Evolutionary conservation across 768 basidiomycete species (phyloP), one percentile per base, ranked within the genome.

Genomic region (Mycena chlorophos): DNA sequence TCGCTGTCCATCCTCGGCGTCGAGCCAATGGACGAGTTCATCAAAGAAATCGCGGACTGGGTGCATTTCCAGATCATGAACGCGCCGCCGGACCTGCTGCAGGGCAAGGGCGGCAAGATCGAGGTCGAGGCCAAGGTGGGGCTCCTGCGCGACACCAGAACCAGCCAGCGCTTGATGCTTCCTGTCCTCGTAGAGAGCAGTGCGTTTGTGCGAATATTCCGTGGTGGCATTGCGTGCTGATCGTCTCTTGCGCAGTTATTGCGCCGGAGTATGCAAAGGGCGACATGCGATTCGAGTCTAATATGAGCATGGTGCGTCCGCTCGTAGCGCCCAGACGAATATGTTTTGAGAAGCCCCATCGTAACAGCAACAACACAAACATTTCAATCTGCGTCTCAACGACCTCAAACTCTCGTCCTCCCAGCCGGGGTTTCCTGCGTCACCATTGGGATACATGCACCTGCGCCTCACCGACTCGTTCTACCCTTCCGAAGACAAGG

Each of bases 121-220:
- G 94, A 96, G 75, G 88, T 96, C 10, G 94, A 96, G 71, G 94
- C 91, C 2, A 96, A 96, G 73, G 78, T 97, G 51, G 94, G 94
- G 3, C 57, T 91, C 17, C 67, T 97, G 67, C 75, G 77, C 51
- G 89, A 94, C 58, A 75, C 75, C 51, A 61, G 27, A 34, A 70
- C 77, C 8, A 83, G 83, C 10, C 74, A 79, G 66, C 76, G 94
- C 61, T 64, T 93, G 64, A 64, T 65, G 22, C 70, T 94, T 43
- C 93, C 93, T 14, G 82, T 94, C 25, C 75, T 86, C 37, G 87
- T 87, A 16, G 94, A 96, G 68, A 88, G 89, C 49, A 92, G 94
- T 94, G 71, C 70, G 86, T 83, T 17, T 30, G 37, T 55, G 5
- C 26, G 17, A 22, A n/a, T 29, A 13, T 42, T 38, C 46, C 54